Evolutionary conservation across 352 stramenopile species (phyloP).

Genomic region (Phytophthora palmivora): DNA sequence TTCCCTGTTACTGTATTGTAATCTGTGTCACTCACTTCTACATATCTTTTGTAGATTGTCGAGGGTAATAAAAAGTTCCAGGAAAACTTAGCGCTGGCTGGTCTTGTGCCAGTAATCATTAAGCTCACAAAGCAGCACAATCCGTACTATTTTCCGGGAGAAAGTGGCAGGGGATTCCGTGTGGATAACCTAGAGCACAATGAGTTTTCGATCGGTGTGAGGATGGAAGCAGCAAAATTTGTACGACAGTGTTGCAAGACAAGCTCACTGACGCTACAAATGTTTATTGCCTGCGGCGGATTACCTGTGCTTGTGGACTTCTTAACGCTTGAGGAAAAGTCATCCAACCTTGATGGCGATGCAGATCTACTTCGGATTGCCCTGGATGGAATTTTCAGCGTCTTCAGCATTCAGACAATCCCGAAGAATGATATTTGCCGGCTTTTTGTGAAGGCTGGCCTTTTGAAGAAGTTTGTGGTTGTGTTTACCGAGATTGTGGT

Average conservation of each 20-base stretch:
- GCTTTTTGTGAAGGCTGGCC: slow-evolving; percentile 93
- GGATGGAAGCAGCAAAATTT: slow-evolving; percentile 89
- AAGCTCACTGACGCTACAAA: slow-evolving; percentile 90
- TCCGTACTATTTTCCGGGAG: slow-evolving; percentile 33
- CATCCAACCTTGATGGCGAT: slow-evolving; percentile 40
- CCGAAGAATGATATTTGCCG: slow-evolving; percentile 94
- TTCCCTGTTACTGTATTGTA: background rate
- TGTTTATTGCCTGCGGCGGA: slow-evolving; percentile 93
- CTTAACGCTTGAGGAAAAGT: slow-evolving; percentile 51
- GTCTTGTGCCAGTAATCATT: slow-evolving; percentile 92
- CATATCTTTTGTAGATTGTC: slow-evolving; percentile 66
- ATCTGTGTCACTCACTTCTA: slow-evolving; percentile 5
- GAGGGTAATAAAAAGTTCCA: slow-evolving; percentile 92
- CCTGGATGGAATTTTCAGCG: slow-evolving; percentile 90
- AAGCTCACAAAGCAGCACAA: slow-evolving; percentile 80
- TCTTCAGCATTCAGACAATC: slow-evolving; percentile 93
- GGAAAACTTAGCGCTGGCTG: slow-evolving; percentile 91
- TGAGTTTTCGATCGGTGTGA: slow-evolving; percentile 64
- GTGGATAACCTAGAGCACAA: slow-evolving; percentile 27
- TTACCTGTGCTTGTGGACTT: slow-evolving; percentile 89
- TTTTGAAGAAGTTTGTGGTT: slow-evolving; percentile 89
- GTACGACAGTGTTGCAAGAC: slow-evolving; percentile 90
- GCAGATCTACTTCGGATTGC: slow-evolving; percentile 82
- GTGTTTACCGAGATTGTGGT: slow-evolving; percentile 85
- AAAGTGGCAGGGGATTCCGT: slow-evolving; percentile 24